phyloP scores from a whole-genome alignment of 768 basidiomycete genomes.

The Termitomyces sp. region DNA sequence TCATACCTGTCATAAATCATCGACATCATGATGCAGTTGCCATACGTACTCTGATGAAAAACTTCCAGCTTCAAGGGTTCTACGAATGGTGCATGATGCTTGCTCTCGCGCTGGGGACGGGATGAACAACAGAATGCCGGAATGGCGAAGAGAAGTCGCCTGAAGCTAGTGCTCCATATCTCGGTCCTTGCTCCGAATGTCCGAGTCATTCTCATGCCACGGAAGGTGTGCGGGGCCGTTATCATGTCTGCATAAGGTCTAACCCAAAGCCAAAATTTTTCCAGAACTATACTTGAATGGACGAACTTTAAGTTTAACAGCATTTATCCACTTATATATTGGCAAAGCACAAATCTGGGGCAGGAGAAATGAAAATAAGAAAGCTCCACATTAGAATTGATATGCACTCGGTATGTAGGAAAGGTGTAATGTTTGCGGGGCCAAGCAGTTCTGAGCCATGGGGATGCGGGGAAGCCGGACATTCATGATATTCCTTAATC shows the following conservation, averaged over 20 bases:
- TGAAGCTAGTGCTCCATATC: not conserved
- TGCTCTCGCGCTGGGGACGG: conserved; percentile 4
- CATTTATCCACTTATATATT: not conserved
- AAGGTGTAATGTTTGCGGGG: not conserved
- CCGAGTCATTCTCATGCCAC: conserved; percentile 2
- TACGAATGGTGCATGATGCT: not conserved
- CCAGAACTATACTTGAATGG: not conserved
- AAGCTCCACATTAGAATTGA: not conserved
- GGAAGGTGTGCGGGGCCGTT: not conserved
- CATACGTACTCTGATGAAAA: not conserved
- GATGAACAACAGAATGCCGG: not conserved
- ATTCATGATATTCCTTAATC: not conserved
- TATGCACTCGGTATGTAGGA: not conserved
- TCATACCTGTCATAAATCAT: not conserved
- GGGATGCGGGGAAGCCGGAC: not conserved
- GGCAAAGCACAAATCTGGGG: not conserved
- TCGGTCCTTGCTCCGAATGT: not conserved
- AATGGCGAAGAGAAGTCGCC: not conserved
- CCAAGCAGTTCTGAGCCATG: not conserved
- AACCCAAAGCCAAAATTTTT: not conserved
- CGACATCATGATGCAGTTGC: not conserved
- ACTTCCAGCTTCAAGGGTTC: not conserved
- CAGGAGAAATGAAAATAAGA: not conserved
- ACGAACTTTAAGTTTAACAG: not conserved
- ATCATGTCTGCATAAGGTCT: not conserved